Evolutionary conservation across 352 stramenopile species (phyloP).

Genomic region (Globisporangium sylvaticum): DNA sequence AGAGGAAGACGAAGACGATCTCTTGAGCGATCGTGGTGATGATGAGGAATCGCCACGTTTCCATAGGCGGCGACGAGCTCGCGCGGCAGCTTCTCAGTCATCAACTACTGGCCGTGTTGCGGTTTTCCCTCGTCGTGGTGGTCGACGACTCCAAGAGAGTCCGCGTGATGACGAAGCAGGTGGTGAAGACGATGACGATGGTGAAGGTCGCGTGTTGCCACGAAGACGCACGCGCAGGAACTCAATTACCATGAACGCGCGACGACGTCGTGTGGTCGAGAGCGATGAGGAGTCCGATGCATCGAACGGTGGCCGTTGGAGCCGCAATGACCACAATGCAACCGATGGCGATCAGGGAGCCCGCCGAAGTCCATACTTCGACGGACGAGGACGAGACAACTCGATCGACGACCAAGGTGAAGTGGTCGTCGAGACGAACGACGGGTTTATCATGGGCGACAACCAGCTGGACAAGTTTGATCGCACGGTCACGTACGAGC

Average conservation of each 20-base stretch:
- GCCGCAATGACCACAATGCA: constrained; percentile 1
- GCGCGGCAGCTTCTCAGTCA: constrained; percentile 7
- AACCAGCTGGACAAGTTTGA: constrained; percentile 85
- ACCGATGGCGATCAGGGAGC: constrained; percentile 8
- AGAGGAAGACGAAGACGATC: constrained; percentile 46
- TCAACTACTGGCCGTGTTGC: constrained; percentile 10
- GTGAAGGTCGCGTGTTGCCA: constrained; percentile 1
- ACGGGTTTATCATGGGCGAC: constrained; percentile 77
- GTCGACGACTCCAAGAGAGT: constrained; percentile 26
- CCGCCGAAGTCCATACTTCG: constrained; percentile 16
- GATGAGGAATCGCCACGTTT: constrained; percentile 34
- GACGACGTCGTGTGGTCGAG: constrained; percentile 10
- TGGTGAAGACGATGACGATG: constrained; percentile 9
- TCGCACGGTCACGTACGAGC: constrained; percentile 46
- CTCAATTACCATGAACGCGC: neutral
- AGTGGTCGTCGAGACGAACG: constrained; percentile 78
- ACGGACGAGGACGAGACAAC: constrained; percentile 2
- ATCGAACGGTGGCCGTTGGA: neutral
- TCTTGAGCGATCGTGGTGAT: constrained; percentile 48
- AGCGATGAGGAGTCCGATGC: constrained; percentile 12
- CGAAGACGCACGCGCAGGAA: constrained; percentile 14
- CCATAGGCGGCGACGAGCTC: constrained; percentile 31
- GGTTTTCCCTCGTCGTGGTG: constrained; percentile 31
- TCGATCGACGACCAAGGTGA: constrained; percentile 27
- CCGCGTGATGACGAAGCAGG: constrained; percentile 1